Evolutionary conservation across 495 filamentous ascomycete species (phyloP).

Genomic region (Xylaria intraflava): DNA sequence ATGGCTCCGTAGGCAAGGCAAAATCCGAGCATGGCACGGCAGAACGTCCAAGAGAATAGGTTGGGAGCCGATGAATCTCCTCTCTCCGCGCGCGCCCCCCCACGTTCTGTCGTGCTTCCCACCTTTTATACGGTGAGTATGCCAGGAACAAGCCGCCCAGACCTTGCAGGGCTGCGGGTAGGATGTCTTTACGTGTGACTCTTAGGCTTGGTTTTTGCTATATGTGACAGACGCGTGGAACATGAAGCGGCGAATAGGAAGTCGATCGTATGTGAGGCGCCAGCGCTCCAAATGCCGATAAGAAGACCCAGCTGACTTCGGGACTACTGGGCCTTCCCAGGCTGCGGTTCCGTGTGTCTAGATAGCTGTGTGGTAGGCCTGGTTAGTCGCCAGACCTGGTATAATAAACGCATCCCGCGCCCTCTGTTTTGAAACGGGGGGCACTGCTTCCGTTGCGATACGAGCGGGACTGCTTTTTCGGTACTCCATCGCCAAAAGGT

Average conservation of each 20-base stretch:
- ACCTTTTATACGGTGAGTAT: constrained; percentile 2
- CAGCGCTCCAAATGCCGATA: not conserved
- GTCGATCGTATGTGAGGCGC: constrained; percentile 1
- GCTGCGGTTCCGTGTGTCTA: not conserved
- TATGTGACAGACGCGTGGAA: constrained; percentile 5
- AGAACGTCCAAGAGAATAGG: not conserved
- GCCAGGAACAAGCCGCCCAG: constrained; percentile 6
- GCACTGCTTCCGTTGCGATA: not conserved
- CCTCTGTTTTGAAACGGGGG: not conserved
- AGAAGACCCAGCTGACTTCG: not conserved
- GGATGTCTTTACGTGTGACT: not conserved
- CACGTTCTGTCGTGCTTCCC: constrained; percentile 9
- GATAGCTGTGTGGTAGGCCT: not conserved
- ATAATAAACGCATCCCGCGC: not conserved
- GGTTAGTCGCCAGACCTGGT: constrained; percentile 2
- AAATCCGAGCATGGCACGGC: constrained; percentile 1
- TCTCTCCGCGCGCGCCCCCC: not conserved
- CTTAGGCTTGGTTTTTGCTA: not conserved
- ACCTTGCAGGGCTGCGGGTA: constrained; percentile 2
- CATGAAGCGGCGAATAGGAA: constrained; percentile 2
- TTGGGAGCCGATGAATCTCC: not conserved
- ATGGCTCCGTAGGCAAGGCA: not conserved
- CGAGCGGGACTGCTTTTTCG: not conserved
- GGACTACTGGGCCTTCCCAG: not conserved
- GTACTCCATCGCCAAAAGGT: not conserved